Conservation (phyloP, 139 green algal genomes). For the Eudorina sp. region DNA sequence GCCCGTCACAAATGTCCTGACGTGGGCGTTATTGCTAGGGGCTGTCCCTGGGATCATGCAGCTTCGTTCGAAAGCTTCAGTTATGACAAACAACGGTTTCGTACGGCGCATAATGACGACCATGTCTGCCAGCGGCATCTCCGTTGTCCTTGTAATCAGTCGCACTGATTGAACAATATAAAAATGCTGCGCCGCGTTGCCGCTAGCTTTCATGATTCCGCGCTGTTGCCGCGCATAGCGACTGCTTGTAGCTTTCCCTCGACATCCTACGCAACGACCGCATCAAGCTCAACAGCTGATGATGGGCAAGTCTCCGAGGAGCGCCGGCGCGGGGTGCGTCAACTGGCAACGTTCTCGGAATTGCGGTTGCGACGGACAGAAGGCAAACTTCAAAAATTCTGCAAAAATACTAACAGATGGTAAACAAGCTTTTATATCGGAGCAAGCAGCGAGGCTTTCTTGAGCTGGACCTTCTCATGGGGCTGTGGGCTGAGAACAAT, state of each 20-base stretch:
- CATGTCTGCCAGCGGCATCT: no score
- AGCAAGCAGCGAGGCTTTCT: slow-evolving; percentile 88
- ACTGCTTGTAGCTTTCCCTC: slow-evolving; percentile 2
- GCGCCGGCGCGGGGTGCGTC: slow-evolving; percentile 15
- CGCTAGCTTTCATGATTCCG: not conserved
- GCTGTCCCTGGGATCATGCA: no score
- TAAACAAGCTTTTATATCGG: slow-evolving; percentile 85
- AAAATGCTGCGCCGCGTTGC: slow-evolving; percentile 18
- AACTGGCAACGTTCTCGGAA: not conserved
- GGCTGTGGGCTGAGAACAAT: slow-evolving; percentile 83
- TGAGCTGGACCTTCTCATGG: slow-evolving; percentile 88
- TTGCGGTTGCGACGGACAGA: not conserved
- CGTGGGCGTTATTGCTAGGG: no score
- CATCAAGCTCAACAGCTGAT: not conserved
- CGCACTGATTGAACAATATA: not conserved
- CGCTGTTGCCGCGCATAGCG: not conserved
- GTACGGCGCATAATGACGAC: no score
- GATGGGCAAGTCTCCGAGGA: not conserved
- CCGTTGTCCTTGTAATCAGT: no score
- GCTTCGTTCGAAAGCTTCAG: no score
- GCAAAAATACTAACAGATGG: slow-evolving; percentile 63
- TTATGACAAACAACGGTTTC: no score
- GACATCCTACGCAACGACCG: slow-evolving; percentile 1
- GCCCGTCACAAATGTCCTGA: no score
- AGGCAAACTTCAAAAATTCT: not conserved